Conservation (phyloP, 2,329 filamentous ascomycete species). For the Fusarium hostae region DNA sequence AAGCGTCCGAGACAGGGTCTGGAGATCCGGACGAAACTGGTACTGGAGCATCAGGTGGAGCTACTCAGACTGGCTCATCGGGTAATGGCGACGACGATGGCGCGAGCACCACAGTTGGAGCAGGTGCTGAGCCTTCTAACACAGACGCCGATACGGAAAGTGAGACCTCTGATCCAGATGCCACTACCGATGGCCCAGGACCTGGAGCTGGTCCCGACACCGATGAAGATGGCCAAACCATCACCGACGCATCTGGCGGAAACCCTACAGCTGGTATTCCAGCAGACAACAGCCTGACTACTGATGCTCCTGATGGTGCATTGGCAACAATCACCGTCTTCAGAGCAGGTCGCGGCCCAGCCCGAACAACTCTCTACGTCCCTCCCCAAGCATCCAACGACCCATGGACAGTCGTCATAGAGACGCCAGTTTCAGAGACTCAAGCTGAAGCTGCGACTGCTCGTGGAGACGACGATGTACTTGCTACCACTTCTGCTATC, state of each 20-base stretch:
- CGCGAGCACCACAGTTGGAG: neutral
- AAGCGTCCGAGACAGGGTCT: neutral
- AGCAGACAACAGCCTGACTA: neutral
- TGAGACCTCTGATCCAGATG: neutral
- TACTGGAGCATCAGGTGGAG: neutral
- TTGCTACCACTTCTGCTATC: neutral
- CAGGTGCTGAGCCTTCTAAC: neutral
- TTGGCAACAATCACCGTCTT: conserved; percentile 19
- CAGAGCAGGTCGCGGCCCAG: neutral
- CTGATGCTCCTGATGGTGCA: neutral
- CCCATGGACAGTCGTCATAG: conserved; percentile 7
- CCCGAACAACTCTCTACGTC: conserved; percentile 7
- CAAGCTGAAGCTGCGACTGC: conserved; percentile 17
- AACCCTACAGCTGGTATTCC: neutral
- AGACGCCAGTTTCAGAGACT: conserved; percentile 8
- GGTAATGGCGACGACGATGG: neutral
- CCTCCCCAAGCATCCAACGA: neutral
- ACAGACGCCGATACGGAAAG: neutral
- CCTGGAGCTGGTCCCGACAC: neutral
- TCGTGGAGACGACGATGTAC: neutral
- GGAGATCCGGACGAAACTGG: neutral
- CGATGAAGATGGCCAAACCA: neutral
- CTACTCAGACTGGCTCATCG: neutral
- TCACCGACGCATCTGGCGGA: neutral
- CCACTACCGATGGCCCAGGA: neutral